Evolutionary conservation across 2,329 filamentous ascomycete genomes (phyloP).

Genomic region (Sarocladiaceae sp.): DNA sequence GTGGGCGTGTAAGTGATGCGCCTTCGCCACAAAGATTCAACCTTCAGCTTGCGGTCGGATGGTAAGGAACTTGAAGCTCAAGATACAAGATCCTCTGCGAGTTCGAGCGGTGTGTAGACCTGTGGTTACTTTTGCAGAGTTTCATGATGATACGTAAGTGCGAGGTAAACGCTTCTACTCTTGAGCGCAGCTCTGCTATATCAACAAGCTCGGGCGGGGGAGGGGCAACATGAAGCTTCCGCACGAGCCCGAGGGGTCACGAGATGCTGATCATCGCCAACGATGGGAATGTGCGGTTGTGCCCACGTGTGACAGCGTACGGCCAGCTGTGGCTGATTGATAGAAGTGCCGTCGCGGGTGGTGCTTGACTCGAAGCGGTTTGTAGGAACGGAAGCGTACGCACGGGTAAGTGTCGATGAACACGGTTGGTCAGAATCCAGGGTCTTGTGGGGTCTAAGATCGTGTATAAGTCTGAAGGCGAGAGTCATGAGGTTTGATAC

Average conservation of each 20-base stretch:
- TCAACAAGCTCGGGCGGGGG: background rate
- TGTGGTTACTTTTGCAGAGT: too few species aligned
- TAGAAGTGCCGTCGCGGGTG: too few species aligned
- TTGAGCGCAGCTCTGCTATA: background rate
- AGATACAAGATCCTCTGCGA: background rate
- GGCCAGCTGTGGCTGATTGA: too few species aligned
- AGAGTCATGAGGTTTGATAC: too few species aligned
- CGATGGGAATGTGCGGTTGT: background rate
- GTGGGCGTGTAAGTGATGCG: background rate
- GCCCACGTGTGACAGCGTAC: slow-evolving; percentile 4
- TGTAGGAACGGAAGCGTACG: background rate
- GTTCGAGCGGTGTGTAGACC: too few species aligned
- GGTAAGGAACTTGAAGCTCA: background rate
- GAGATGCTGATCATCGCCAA: background rate
- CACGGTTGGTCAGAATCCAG: slow-evolving; percentile 4
- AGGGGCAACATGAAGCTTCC: slow-evolving; percentile 1
- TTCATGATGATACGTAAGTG: background rate
- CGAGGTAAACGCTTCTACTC: background rate
- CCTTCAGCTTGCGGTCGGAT: background rate
- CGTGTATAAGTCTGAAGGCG: too few species aligned
- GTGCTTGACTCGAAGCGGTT: background rate
- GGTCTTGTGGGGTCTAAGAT: background rate
- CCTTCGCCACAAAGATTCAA: background rate
- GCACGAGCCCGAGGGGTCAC: background rate
- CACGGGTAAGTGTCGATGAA: slow-evolving; percentile 1